phyloP scores from a whole-genome alignment of 2,329 filamentous ascomycete genomes.

The Ophiocordyceps sinensis region DNA sequence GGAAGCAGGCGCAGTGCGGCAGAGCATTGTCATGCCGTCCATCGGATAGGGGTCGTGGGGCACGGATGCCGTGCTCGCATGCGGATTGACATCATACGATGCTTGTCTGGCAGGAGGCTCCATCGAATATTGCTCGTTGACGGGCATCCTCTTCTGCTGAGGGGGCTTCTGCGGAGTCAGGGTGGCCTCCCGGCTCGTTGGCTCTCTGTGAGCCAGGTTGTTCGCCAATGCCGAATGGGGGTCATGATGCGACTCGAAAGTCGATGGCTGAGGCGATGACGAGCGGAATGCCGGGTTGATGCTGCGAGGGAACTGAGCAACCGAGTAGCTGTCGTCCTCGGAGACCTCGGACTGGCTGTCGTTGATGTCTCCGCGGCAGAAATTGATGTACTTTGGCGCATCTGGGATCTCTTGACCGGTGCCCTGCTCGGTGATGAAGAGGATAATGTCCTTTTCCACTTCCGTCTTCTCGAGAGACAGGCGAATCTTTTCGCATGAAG shows the following conservation, averaged over 20 bases:
- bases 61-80: conserved; percentile 48
- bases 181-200: conserved; percentile 34
- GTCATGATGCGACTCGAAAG: conserved; percentile 83
- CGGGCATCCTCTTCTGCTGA: conserved; percentile 5
- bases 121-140: conserved; percentile 7
- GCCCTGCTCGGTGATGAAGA: conserved; percentile 76
- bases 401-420: conserved; percentile 97
- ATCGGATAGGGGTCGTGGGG: conserved; percentile 89
- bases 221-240: conserved; percentile 59
- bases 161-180: conserved; percentile 32
- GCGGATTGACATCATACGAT: conserved; percentile 35
- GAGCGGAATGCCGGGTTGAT: conserved; percentile 93
- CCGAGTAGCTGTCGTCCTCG: conserved; percentile 80
- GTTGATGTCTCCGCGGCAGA: conserved; percentile 73
- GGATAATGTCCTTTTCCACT: conserved; percentile 84
- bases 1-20: conserved; percentile 53
- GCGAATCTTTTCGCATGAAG: conserved; percentile 91
- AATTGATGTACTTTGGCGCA: conserved; percentile 96
- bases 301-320: conserved; percentile 87
- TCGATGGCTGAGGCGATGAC: conserved; percentile 92
- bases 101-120: conserved; percentile 8
- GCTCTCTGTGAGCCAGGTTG: conserved; percentile 48
- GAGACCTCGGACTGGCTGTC: conserved; percentile 73
- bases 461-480: conserved; percentile 89
- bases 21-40: conserved; percentile 97